These are phyloP conservation scores for Verticillium klebahnii DNA, from an alignment of 2,329 filamentous ascomycete species.

Conservation along the genomic window DNA sequence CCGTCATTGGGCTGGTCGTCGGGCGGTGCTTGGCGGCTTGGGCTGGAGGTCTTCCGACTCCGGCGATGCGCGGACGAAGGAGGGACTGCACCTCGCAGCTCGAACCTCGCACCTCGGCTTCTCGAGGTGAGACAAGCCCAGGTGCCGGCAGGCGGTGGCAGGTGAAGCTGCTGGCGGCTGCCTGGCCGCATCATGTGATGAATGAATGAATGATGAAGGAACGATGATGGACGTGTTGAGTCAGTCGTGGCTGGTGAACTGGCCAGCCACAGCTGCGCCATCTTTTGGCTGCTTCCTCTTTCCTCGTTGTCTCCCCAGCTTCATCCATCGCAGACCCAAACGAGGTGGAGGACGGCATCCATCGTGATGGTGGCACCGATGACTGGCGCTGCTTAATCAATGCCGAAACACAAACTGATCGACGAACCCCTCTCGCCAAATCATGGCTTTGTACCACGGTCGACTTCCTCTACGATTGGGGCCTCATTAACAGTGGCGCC, in stretches of 20 bases:
- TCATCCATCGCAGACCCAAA: too few relatives aligned
- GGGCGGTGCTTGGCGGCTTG: not conserved
- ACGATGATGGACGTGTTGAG: not conserved
- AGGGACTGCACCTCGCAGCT: not conserved
- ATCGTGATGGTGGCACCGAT: too few relatives aligned
- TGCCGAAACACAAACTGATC: too few relatives aligned
- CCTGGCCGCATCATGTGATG: too few relatives aligned
- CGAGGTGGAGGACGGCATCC: too few relatives aligned
- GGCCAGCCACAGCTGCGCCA: not conserved
- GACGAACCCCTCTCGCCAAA: too few relatives aligned
- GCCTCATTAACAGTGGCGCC: too few relatives aligned
- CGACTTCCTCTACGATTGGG: too few relatives aligned
- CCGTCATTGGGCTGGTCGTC: not conserved
- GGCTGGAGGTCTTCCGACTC: not conserved
- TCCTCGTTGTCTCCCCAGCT: not conserved
- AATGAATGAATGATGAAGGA: too few relatives aligned
- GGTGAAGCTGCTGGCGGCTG: not conserved
- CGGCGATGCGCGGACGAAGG: not conserved
- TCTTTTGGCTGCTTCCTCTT: not conserved
- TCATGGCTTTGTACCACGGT: too few relatives aligned
- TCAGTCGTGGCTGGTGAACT: not conserved
- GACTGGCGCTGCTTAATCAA: too few relatives aligned
- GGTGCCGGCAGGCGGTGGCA: not conserved
- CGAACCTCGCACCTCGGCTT: not conserved
- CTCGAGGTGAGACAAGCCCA: not conserved